Percentiles rank a stretch among this genome's conserved stretches.
phyloP scores from a whole-genome alignment of 2,329 filamentous ascomycete genomes.

The Lomentospora prolificans region DNA sequence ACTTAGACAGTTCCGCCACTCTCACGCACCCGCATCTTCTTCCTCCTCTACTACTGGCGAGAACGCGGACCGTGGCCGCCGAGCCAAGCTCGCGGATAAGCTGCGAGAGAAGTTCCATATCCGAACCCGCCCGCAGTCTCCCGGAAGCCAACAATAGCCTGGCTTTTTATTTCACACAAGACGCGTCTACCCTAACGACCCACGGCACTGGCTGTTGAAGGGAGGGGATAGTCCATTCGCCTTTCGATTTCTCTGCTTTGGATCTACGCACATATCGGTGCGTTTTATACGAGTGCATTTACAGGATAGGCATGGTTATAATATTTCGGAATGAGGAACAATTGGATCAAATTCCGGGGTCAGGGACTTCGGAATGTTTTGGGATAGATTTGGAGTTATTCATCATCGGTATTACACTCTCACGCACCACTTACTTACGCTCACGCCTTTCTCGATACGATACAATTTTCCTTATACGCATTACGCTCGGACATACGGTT shows the following conservation, averaged over 20 bases:
- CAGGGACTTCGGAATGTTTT: background rate
- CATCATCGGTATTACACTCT: too few relatives aligned
- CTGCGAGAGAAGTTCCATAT: conserved; percentile 45
- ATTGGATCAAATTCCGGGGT: background rate
- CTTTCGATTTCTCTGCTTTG: background rate
- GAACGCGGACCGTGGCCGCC: conserved; percentile 25
- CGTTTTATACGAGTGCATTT: background rate
- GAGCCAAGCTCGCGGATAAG: conserved; percentile 35
- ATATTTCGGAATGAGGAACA: background rate
- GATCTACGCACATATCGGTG: background rate
- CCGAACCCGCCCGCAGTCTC: conserved; percentile 32
- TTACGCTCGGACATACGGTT: background rate
- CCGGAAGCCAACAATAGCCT: background rate
- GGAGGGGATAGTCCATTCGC: background rate
- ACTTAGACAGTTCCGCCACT: conserved; percentile 33
- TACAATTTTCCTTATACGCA: background rate
- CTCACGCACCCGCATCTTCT: background rate
- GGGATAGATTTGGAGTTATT: background rate
- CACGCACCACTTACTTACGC: background rate
- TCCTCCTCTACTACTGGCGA: conserved; percentile 15
- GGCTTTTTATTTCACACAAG: background rate
- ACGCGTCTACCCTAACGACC: background rate
- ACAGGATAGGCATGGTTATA: background rate
- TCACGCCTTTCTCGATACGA: background rate
- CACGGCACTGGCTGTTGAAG: background rate